A percentile compares a stretch with the other conserved stretches of the same genome.
Evolutionary conservation across 805 yeast species (phyloP).

Genomic region (Wickerhamiella brachini): DNA sequence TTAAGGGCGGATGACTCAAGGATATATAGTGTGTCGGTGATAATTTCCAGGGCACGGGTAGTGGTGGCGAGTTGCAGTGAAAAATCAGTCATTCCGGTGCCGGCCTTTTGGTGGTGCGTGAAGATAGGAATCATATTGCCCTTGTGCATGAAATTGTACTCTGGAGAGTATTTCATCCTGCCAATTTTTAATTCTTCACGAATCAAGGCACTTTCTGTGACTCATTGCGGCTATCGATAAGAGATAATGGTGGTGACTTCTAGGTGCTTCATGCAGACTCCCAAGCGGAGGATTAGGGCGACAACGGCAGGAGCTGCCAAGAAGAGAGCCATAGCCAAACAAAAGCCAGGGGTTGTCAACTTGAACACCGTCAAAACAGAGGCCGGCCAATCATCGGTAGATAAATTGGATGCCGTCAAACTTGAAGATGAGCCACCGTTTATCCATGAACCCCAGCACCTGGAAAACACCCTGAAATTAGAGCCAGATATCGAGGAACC

Average conservation of each 20-base stretch:
- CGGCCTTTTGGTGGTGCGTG: no score
- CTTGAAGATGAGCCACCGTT: no score
- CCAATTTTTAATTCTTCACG: no score
- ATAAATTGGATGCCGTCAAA: neutral
- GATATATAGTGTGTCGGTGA: neutral
- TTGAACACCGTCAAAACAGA: no score
- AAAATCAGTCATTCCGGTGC: neutral
- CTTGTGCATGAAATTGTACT: no score
- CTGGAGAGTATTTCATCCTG: no score
- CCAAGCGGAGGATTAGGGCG: slow-evolving; percentile 1
- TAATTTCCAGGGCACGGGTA: neutral
- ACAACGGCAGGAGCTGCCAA: neutral
- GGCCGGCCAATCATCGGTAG: no score
- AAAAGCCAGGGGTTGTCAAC: no score
- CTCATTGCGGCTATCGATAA: neutral
- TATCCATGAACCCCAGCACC: no score
- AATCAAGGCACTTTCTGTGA: neutral
- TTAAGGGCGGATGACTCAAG: neutral
- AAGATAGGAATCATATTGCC: no score
- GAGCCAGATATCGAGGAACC: slow-evolving; percentile 12
- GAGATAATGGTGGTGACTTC: neutral
- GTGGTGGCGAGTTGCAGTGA: neutral
- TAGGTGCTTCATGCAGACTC: neutral
- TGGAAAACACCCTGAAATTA: neutral
- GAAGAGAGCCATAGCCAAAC: neutral